Evolutionary conservation across 2,329 filamentous ascomycete species (phyloP), one percentile per base, ranked within the genome.

Genomic region (Fusarium heterosporum): DNA sequence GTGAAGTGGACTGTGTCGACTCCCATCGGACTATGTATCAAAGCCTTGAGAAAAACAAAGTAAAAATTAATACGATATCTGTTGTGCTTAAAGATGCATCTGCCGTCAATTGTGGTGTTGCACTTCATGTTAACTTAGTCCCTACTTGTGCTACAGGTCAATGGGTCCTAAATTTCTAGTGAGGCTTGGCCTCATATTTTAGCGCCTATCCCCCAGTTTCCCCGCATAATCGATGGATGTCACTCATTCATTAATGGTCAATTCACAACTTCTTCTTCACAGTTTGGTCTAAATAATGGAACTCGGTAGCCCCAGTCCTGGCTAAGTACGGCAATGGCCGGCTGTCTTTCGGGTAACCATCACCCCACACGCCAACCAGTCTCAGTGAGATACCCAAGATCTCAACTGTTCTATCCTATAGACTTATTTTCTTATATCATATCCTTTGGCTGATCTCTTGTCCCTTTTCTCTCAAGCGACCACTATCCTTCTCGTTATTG

Each of bases 291-390:
- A 22, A 22, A 22, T 22, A 22, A 22, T 22, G 22, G 22, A 42
- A 60, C 51, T 61, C 62, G 66, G 63, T 52, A 57, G 55, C 52
- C 53, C 59, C 54, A 57, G 57, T 49, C 52, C 59, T 72, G 75
- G 75, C 69, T 76, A 73, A 66, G 72, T 67, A 66, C 76, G 76
- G 76, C 76, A 78, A 78, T 77, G 74, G 71, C 68, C 76, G 76
- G 76, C 75, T 78, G 66, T 69, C 67, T 68, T 68, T 71, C 68
- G 58, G 65, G 65, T 72, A 73, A 73, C 66, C 53, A 56, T 54
- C 48, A 66, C 58, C 60, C 61, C 64, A 60, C 67, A 65, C 50
- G 25, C 41, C 32, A 40, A 39, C 51, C 19, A 32, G 14, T 39
- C 26, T 13, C n/a, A 57, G 34, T 53, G 51, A 55, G 49, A 38